phyloP scores from a whole-genome alignment of 257 asterid genomes.

The Rubia yunnanensis region DNA sequence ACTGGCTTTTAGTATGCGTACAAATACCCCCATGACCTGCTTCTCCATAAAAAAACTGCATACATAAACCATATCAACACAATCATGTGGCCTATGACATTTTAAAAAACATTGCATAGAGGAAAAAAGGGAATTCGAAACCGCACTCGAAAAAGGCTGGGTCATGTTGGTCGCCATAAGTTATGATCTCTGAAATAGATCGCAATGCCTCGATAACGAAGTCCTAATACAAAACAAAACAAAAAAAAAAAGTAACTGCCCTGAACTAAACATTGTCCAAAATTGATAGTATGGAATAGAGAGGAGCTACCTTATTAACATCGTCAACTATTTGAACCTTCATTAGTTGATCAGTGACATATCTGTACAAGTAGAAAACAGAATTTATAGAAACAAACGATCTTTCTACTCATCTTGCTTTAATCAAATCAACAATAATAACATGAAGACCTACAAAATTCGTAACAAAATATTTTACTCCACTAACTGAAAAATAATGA shows the following conservation, averaged over 20 bases:
- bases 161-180: constrained; percentile 97
- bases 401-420: neutral
- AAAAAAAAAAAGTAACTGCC: constrained; percentile 9
- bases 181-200: constrained; percentile 85
- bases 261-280: constrained; percentile 6
- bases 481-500: neutral
- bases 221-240: constrained; percentile 44
- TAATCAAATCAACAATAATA: neutral
- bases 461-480: neutral
- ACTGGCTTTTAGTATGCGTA: constrained; percentile 69
- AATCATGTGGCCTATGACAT: neutral
- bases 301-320: constrained; percentile 66
- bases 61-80: constrained; percentile 18
- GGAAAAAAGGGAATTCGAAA: constrained; percentile 13
- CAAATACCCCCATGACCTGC: constrained; percentile 96
- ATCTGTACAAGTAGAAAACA: constrained; percentile 30
- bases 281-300: neutral
- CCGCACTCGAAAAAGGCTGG: constrained; percentile 83
- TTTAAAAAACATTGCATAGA: constrained; percentile 17
- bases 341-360: constrained; percentile 64
- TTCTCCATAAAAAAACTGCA: constrained; percentile 94
- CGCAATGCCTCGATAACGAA: constrained; percentile 93
- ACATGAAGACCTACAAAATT: neutral
- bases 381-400: neutral
- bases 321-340: constrained; percentile 80